phyloP scores from a whole-genome alignment of 2,329 filamentous ascomycete species.

The Cladophialophora psammophila region DNA sequence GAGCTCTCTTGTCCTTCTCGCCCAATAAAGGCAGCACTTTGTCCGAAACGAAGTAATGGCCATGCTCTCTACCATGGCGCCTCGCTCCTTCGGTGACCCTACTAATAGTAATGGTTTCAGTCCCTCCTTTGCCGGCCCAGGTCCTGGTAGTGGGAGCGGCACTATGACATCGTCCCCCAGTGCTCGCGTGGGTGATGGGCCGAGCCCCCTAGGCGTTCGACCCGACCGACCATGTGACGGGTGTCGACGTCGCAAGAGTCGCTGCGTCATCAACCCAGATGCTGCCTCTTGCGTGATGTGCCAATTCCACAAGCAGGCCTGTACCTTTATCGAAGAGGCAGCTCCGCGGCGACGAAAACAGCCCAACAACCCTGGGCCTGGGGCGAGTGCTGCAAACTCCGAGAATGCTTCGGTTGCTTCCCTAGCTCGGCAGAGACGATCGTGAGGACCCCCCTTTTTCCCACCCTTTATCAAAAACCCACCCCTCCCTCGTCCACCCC shows the following conservation, averaged over 20 bases:
- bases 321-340: constrained; percentile 40
- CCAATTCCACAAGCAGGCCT: constrained; percentile 39
- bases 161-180: constrained; percentile 25
- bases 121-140: constrained; percentile 15
- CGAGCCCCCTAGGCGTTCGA: constrained; percentile 21
- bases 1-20: not conserved
- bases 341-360: constrained; percentile 37
- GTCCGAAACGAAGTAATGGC: constrained; percentile 22
- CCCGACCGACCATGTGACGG: constrained; percentile 38
- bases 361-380: constrained; percentile 8
- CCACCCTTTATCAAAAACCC: constrained; percentile 27
- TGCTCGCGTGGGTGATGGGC: constrained; percentile 25
- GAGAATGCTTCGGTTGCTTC: constrained; percentile 27
- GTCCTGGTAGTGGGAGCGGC: constrained; percentile 20
- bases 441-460: constrained; percentile 31
- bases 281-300: constrained; percentile 35
- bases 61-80: constrained; percentile 36
- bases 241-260: constrained; percentile 40
- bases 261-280: constrained; percentile 38
- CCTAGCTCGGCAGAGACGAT: constrained; percentile 35
- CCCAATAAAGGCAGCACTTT: constrained; percentile 29
- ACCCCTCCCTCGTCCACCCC: constrained; percentile 2
- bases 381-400: constrained; percentile 19
- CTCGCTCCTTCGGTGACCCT: constrained; percentile 24
- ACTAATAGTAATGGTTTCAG: constrained; percentile 5